Evolutionary conservation across 108 stramenopile genomes (phyloP).

Genomic region (Cyclotella sp.): DNA sequence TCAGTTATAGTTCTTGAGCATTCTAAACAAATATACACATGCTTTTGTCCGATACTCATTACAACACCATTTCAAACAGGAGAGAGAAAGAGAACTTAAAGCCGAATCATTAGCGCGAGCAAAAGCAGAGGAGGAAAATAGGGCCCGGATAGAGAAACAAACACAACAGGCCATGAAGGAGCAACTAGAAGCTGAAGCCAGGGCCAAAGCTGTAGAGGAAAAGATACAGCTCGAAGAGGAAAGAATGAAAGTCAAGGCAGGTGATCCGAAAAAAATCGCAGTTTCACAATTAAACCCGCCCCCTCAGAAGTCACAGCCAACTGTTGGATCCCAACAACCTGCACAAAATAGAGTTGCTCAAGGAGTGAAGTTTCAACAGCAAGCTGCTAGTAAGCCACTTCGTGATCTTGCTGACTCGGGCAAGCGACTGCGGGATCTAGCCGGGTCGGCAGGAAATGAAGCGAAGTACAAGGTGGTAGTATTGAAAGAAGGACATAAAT

Average conservation of each 20-base stretch:
- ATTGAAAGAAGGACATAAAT: slow-evolving; percentile 7
- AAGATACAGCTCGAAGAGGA: not conserved
- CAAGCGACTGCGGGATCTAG: not conserved
- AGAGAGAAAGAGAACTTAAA: not conserved
- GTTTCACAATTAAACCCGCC: too few relatives aligned
- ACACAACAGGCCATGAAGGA: not conserved
- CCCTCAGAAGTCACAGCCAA: too few relatives aligned
- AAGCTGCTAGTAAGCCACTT: not conserved
- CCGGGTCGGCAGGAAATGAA: not conserved
- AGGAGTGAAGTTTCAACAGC: not conserved
- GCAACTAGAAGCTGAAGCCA: slow-evolving; percentile 1
- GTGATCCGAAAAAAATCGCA: too few relatives aligned
- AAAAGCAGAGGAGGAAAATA: not conserved
- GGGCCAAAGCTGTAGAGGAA: slow-evolving; percentile 1
- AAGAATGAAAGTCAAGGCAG: not conserved
- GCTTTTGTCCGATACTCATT: not conserved
- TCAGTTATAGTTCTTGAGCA: too few relatives aligned
- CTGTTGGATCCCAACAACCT: too few relatives aligned
- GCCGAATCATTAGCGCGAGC: slow-evolving; percentile 1
- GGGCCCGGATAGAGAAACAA: not conserved
- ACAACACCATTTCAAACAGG: not conserved
- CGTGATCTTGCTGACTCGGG: slow-evolving; percentile 4
- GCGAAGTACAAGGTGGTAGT: slow-evolving; percentile 14
- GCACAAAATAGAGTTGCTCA: too few relatives aligned
- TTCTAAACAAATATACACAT: not conserved